Conservation (phyloP, 2,329 filamentous ascomycete species). For the Meredithiella fracta region DNA sequence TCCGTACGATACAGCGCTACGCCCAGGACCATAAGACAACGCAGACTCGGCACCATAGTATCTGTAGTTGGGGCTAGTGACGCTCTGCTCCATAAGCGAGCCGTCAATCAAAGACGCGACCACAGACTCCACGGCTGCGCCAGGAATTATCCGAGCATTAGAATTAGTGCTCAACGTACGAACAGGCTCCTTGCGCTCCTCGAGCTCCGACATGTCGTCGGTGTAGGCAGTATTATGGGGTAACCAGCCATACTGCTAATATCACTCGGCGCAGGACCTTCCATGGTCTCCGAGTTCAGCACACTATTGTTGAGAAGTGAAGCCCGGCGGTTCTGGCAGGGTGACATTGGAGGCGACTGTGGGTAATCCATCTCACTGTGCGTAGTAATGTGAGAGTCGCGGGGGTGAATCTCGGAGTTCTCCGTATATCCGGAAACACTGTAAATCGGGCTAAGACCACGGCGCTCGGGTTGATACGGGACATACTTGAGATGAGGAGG, state of each 20-base stretch:
- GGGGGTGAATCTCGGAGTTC: conserved; percentile 30
- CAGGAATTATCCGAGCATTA: conserved; percentile 63
- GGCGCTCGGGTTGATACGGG: conserved; percentile 51
- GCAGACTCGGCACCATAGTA: conserved; percentile 11
- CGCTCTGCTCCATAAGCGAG: conserved; percentile 50
- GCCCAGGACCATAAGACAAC: conserved; percentile 20
- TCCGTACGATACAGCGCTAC: conserved; percentile 19
- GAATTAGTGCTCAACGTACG: conserved; percentile 56
- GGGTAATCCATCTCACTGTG: conserved; percentile 28
- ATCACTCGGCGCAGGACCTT: conserved; percentile 7
- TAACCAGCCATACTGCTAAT: conserved; percentile 24
- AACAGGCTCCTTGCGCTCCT: conserved; percentile 50
- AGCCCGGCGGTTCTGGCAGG: conserved; percentile 29
- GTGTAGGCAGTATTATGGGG: conserved; percentile 35
- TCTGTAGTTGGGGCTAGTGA: conserved; percentile 29
- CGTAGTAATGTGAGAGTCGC: conserved; percentile 38
- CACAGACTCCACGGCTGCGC: conserved; percentile 64
- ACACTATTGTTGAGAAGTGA: conserved; percentile 39
- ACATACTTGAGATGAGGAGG: conserved; percentile 48
- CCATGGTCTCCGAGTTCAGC: conserved; percentile 27
- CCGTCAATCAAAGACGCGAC: conserved; percentile 77
- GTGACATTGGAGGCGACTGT: conserved; percentile 45
- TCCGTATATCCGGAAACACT: conserved; percentile 79
- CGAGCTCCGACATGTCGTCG: conserved; percentile 34
- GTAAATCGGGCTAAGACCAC: conserved; percentile 73